Evolutionary conservation across 164 flowering plant species (phyloP), one percentile per base, ranked within the genome.

Genomic region (Magnolia kwangsiensis): DNA sequence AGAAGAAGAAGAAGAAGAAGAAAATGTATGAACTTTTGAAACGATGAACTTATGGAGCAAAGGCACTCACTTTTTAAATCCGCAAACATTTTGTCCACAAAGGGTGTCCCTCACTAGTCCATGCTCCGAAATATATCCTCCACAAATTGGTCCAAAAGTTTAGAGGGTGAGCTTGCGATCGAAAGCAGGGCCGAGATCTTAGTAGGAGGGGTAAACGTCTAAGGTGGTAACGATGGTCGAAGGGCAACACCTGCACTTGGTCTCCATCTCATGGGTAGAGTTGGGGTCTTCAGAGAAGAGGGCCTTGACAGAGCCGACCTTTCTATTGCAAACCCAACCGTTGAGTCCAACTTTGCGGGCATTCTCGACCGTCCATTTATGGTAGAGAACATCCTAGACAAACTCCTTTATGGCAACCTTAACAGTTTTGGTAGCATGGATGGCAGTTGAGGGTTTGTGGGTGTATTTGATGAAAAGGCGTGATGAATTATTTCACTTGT

Each of bases 321-420:
- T 80, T 49, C 82, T 77, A 73, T 84, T 83, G 6, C 85, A 79
- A 3, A 85, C 87, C 87, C 87, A 85, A 4, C 87, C 87, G 24
- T 76, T 81, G 6, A 85, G 55, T 5, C 94, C 93, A 81, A 93
- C 75, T 51, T 86, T 83, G 4, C 65, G 81, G 2, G 97, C 98
- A 80, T 92, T 96, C 76, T 92, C 94, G 18, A 89, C 76, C 1
- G 97, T 96, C 99, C 98, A 94, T 70, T 96, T 80, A 76, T 98
- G 81, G 51, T 90, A 94, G 81, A 89, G 92, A 72, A 92, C 98
- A 5, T 96, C 96, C 80, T 93, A 96, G n/a, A 91, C 96, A 74
- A 89, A 76, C 1, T 96, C 98, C 84, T 89, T 90, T 6, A 95
- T 81, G 82, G 86, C 80, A 61, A 85, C 88, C 10, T 7, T 1